These are phyloP conservation scores for Hymenoscyphus repandus DNA, from an alignment of 2,329 filamentous ascomycete species.

Conservation along the genomic window DNA sequence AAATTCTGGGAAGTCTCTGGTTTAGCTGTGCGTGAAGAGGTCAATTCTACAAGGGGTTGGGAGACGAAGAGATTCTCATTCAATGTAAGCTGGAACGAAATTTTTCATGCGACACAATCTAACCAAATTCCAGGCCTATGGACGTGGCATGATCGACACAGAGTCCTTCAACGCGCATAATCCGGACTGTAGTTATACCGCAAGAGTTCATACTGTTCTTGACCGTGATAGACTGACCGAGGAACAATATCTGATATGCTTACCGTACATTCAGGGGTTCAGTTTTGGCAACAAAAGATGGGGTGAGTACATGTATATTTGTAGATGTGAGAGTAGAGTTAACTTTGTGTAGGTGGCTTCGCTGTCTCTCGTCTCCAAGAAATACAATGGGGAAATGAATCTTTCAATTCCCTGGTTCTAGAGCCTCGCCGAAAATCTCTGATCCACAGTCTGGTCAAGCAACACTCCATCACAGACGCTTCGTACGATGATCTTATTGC, in stretches of 20 bases:
- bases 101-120: no score
- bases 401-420: not conserved
- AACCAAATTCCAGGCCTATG: not conserved
- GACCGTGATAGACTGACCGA: not conserved
- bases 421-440: not conserved
- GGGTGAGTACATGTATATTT: not conserved
- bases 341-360: not conserved
- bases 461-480: not conserved
- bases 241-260: not conserved
- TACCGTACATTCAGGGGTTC: not conserved
- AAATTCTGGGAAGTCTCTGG: not conserved
- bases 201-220: not conserved
- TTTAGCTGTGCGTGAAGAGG: not conserved
- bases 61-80: not conserved
- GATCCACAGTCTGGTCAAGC: not conserved
- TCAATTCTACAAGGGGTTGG: not conserved
- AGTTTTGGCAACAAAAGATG: conserved; percentile 1
- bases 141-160: not conserved
- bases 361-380: not conserved
- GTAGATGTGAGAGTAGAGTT: not conserved
- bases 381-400: not conserved
- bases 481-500: not conserved
- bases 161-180: not conserved
- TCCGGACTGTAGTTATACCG: not conserved
- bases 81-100: not conserved